Conservation (phyloP, 768 basidiomycete genomes). For the Suillus sp. region DNA sequence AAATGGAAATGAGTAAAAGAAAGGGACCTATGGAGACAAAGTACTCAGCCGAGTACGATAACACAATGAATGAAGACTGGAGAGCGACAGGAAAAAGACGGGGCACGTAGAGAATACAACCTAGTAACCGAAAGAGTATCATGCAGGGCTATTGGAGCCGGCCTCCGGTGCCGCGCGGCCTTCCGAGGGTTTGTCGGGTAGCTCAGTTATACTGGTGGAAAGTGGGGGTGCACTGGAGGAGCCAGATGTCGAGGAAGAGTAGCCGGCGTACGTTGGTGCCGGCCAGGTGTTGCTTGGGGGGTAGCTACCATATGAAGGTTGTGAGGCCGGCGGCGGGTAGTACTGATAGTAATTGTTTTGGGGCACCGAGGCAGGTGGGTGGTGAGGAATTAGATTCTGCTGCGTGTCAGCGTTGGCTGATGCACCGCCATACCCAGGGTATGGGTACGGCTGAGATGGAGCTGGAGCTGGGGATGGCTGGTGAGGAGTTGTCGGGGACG, state of each 20-base stretch:
- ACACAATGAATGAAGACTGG: constrained; percentile 16
- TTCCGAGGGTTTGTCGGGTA: constrained; percentile 31
- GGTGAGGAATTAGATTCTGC: constrained; percentile 20
- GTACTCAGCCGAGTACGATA: constrained; percentile 14
- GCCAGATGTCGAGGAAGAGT: constrained; percentile 31
- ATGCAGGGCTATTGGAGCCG: constrained; percentile 25
- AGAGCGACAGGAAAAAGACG: constrained; percentile 14
- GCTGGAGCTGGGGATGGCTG: constrained; percentile 20
- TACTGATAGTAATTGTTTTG: constrained; percentile 34
- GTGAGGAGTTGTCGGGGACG: constrained; percentile 26
- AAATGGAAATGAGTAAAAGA: constrained; percentile 15
- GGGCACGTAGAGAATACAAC: constrained; percentile 24
- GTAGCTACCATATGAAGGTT: constrained; percentile 33
- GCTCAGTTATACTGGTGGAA: constrained; percentile 19
- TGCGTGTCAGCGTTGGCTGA: constrained; percentile 28
- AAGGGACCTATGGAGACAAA: constrained; percentile 32
- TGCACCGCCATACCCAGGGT: constrained; percentile 25
- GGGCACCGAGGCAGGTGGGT: constrained; percentile 19
- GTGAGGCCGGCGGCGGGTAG: constrained; percentile 31
- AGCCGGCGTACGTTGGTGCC: constrained; percentile 29
- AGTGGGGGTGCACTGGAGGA: constrained; percentile 23
- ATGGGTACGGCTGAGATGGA: constrained; percentile 25
- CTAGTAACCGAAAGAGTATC: constrained; percentile 20
- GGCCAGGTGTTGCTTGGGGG: constrained; percentile 24
- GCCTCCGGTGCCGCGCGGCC: constrained; percentile 20